phyloP scores from a whole-genome alignment of 139 green algal genomes.

The Penium margaritaceum region DNA sequence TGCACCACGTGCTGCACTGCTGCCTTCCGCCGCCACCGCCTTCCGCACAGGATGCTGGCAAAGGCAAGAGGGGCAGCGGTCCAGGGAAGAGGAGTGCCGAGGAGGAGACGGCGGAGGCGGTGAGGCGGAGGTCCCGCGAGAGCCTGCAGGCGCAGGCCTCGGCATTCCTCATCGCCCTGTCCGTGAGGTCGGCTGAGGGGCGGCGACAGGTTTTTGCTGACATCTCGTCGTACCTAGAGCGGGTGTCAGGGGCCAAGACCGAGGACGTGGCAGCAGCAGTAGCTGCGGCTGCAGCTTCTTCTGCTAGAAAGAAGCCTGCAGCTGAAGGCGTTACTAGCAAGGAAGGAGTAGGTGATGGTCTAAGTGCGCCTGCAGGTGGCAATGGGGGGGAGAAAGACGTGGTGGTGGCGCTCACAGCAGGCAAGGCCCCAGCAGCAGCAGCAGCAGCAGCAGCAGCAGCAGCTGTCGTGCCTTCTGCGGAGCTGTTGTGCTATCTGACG shows the following conservation, averaged over 20 bases:
- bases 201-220: constrained; percentile 67
- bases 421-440: constrained; percentile 1
- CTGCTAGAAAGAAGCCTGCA: too few relatives aligned
- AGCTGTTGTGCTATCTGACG: too few relatives aligned
- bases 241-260: not conserved
- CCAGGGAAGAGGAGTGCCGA: too few relatives aligned
- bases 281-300: too few relatives aligned
- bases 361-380: too few relatives aligned
- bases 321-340: too few relatives aligned
- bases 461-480: not conserved
- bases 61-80: constrained; percentile 9
- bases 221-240: constrained; percentile 46
- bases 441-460: constrained; percentile 6
- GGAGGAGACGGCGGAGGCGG: too few relatives aligned
- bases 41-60: not conserved
- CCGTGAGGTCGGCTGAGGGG: constrained; percentile 70
- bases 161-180: constrained; percentile 59
- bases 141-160: too few relatives aligned
- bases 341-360: not conserved
- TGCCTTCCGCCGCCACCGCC: not conserved
- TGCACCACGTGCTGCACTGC: constrained; percentile 65
- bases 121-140: too few relatives aligned
- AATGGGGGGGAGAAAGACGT: too few relatives aligned
- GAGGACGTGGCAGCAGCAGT: constrained; percentile 3
- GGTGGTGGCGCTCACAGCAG: too few relatives aligned